These are phyloP conservation scores for Myxozyma melibiosi DNA, from an alignment of 805 yeast genomes.

Conservation along the genomic window DNA sequence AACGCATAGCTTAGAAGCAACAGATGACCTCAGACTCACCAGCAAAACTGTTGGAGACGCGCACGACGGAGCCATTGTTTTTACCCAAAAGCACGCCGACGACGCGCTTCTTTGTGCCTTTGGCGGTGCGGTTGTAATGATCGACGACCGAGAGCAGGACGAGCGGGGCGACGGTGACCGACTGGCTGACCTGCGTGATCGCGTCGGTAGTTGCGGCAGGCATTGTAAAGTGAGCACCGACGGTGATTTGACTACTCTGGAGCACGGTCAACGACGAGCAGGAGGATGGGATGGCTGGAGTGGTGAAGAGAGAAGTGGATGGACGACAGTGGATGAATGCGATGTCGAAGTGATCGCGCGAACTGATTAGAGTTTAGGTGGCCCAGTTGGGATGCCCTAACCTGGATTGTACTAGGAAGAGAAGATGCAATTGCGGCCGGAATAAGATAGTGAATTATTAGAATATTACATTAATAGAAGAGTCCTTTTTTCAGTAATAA, in stretches of 20 bases:
- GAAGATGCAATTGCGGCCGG: no score
- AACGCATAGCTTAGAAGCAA: background rate
- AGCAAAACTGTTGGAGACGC: conserved; percentile 91
- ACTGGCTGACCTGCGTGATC: conserved; percentile 23
- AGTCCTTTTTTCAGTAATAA: no score
- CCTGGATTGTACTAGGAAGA: no score
- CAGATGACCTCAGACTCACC: conserved; percentile 37
- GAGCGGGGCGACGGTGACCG: conserved; percentile 92
- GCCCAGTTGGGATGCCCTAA: no score
- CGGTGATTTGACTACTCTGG: background rate
- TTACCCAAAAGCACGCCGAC: conserved; percentile 95
- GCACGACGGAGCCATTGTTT: conserved; percentile 54
- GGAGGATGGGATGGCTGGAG: background rate
- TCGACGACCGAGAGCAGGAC: conserved; percentile 93
- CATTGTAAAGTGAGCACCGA: conserved; percentile 10
- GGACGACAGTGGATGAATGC: background rate
- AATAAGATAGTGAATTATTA: no score
- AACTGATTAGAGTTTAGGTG: background rate
- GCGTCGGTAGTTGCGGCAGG: conserved; percentile 33
- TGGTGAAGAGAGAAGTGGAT: background rate
- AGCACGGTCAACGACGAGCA: background rate
- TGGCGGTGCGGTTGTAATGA: conserved; percentile 86
- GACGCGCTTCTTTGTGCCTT: conserved; percentile 74
- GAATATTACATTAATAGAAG: no score
- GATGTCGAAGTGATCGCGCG: background rate